Conservation (phyloP, 2,329 filamentous ascomycete species). For the Microsporum audouinii region DNA sequence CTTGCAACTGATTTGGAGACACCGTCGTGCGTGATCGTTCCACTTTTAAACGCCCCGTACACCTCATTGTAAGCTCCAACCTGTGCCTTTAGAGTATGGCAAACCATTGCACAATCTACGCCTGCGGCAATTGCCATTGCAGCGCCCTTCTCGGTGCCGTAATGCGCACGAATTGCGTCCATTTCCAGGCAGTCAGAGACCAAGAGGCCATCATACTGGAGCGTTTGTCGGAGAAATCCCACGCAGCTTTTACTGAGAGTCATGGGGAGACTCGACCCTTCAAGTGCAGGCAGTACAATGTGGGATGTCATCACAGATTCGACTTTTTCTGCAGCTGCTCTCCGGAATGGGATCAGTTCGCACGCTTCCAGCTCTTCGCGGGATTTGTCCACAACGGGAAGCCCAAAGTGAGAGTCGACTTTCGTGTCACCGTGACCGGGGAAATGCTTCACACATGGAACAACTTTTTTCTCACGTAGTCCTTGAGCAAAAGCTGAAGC, state of each 20-base stretch:
- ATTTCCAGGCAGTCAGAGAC: slow-evolving; percentile 38
- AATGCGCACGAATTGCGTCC: slow-evolving; percentile 33
- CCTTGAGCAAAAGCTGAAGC: slow-evolving; percentile 30
- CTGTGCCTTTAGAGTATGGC: slow-evolving; percentile 34
- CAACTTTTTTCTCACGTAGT: slow-evolving; percentile 28
- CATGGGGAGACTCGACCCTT: slow-evolving; percentile 27
- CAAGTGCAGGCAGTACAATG: slow-evolving; percentile 31
- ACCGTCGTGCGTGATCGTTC: slow-evolving; percentile 22
- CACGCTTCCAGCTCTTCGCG: slow-evolving; percentile 30
- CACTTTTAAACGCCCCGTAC: slow-evolving; percentile 27
- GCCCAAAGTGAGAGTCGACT: slow-evolving; percentile 35
- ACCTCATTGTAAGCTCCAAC: slow-evolving; percentile 32
- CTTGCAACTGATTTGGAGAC: slow-evolving; percentile 28
- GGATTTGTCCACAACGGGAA: slow-evolving; percentile 31
- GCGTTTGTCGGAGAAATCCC: slow-evolving; percentile 31
- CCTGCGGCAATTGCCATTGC: slow-evolving; percentile 34
- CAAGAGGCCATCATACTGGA: slow-evolving; percentile 35
- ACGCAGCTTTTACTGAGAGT: slow-evolving; percentile 30
- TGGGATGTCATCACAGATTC: slow-evolving; percentile 38
- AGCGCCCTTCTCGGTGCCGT: slow-evolving; percentile 32
- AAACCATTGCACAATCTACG: slow-evolving; percentile 37
- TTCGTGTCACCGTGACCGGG: slow-evolving; percentile 36
- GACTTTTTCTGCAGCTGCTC: slow-evolving; percentile 31
- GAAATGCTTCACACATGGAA: slow-evolving; percentile 38
- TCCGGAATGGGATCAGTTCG: slow-evolving; percentile 35